These are phyloP conservation scores for Orychophragmus violaceus DNA, from an alignment of 345 rosid species.

Conservation along the genomic window DNA sequence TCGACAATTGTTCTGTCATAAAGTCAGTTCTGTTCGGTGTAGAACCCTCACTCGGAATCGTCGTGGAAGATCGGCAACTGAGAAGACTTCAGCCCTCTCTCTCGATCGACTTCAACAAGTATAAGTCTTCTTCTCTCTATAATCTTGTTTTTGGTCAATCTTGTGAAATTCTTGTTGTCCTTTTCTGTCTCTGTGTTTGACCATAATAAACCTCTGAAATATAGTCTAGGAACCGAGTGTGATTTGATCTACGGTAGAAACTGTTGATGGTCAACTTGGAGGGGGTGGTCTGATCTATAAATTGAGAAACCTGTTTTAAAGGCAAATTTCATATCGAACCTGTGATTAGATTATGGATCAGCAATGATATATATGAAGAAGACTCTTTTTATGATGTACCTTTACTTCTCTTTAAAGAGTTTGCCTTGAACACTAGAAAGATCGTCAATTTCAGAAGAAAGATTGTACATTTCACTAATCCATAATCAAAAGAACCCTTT, in stretches of 20 bases:
- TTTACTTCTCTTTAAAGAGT: too few species aligned
- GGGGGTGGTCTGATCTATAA: neutral
- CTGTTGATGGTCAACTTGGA: neutral
- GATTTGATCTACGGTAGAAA: neutral
- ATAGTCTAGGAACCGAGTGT: neutral
- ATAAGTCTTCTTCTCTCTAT: neutral
- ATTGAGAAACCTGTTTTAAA: neutral
- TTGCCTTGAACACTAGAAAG: too few species aligned
- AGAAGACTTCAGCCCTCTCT: neutral
- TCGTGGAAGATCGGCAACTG: neutral
- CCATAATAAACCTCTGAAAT: neutral
- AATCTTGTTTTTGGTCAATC: neutral
- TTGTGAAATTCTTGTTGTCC: too few species aligned
- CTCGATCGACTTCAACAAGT: neutral
- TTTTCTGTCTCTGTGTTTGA: too few species aligned
- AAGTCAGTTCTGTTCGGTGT: neutral
- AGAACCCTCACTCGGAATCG: too few species aligned
- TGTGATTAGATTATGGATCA: too few species aligned
- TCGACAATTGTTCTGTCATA: neutral
- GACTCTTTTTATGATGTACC: neutral
- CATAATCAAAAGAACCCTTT: neutral
- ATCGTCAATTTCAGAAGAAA: constrained; percentile 5
- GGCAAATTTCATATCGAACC: neutral
- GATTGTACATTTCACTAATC: too few species aligned
- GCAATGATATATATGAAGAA: neutral